A percentile compares a stretch with the other conserved stretches of the same genome.
These are phyloP conservation scores for Cystobasidiopsis lactophilus DNA, from an alignment of 768 basidiomycete species.

Conservation along the genomic window DNA sequence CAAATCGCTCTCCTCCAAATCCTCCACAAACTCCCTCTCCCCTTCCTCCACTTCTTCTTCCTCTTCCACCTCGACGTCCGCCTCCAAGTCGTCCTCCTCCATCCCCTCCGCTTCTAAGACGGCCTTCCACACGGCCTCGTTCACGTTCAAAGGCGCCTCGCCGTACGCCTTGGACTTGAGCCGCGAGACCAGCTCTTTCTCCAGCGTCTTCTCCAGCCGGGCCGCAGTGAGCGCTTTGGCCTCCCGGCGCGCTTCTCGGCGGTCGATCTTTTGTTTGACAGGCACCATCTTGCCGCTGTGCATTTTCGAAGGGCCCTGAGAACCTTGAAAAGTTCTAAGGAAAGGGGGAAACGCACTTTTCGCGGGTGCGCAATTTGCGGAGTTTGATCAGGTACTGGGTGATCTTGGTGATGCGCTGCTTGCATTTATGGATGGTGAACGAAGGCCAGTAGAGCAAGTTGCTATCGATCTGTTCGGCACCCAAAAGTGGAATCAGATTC, in stretches of 20 bases:
- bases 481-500: not conserved
- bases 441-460: slow-evolving; percentile 98
- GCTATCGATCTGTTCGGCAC: slow-evolving; percentile 52
- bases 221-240: slow-evolving; percentile 91
- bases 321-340: not conserved
- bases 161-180: slow-evolving; percentile 93
- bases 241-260: slow-evolving; percentile 75
- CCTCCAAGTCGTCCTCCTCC: slow-evolving; percentile 30
- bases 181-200: slow-evolving; percentile 86
- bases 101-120: slow-evolving; percentile 57
- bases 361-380: slow-evolving; percentile 39
- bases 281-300: slow-evolving; percentile 73
- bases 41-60: slow-evolving; percentile 32
- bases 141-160: slow-evolving; percentile 90
- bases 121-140: slow-evolving; percentile 85
- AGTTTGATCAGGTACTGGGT: slow-evolving; percentile 98
- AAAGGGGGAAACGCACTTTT: slow-evolving; percentile 12
- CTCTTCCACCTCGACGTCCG: slow-evolving; percentile 38
- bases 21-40: slow-evolving; percentile 51
- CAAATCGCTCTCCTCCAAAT: slow-evolving; percentile 42
- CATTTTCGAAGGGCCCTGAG: not conserved
- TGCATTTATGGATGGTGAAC: slow-evolving; percentile 94
- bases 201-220: slow-evolving; percentile 79
- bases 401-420: slow-evolving; percentile 95
- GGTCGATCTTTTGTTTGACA: slow-evolving; percentile 89